A percentile compares a stretch with the other conserved stretches of the same genome.
These are phyloP conservation scores for Blepharisma japonicum DNA, from an alignment of 73 alveolate genomes.

Conservation along the genomic window DNA sequence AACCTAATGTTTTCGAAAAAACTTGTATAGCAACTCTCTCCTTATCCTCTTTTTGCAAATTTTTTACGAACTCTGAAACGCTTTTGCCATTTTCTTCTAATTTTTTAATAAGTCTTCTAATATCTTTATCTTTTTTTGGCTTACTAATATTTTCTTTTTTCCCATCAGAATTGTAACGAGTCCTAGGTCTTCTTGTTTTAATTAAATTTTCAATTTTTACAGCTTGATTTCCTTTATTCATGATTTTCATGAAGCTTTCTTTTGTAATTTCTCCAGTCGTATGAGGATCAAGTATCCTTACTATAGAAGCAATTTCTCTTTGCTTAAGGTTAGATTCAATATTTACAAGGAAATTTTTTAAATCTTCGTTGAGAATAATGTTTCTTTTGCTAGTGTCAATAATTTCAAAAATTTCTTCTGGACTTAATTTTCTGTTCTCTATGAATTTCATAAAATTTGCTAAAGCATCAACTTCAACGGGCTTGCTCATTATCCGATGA, in stretches of 20 bases:
- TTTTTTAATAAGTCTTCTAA: no score
- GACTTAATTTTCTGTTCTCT: background rate
- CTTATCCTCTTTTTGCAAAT: no score
- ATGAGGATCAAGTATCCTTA: background rate
- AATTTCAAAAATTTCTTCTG: background rate
- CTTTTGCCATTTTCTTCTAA: no score
- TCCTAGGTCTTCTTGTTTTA: no score
- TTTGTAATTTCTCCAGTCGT: background rate
- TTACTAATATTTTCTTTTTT: no score
- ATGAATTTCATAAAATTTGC: background rate
- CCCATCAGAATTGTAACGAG: no score
- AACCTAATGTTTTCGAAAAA: no score
- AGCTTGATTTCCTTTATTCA: no score
- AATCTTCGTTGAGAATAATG: background rate
- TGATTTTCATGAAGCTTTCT: background rate
- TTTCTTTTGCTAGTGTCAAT: background rate
- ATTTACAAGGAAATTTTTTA: background rate
- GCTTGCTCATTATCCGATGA: background rate
- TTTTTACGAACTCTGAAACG: no score
- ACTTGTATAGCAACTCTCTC: no score
- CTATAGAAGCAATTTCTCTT: conserved; percentile 2
- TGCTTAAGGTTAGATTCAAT: background rate
- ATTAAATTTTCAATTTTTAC: no score
- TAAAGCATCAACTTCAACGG: background rate
- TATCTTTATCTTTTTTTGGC: no score